Base-by-base conservation (phyloP, 1,139 yeast genomes). In the Pichia terricola region DNA sequence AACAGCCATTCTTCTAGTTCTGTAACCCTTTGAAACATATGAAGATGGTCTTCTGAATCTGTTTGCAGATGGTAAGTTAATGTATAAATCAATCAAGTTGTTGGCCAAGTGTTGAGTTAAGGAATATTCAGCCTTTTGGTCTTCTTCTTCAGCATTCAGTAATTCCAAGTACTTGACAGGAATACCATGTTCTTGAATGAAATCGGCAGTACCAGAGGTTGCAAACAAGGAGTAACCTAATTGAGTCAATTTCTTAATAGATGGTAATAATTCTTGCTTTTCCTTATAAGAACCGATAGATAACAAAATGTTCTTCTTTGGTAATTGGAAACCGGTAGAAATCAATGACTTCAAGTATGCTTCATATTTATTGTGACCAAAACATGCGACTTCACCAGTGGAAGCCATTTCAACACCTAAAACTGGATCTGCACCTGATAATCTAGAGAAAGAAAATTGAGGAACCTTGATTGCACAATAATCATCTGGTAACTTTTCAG, bases 351-450 rank as follows among this genome's bases (percentile, higher is more conserved):
- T 91, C 68, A 94, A 70, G 70, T 94, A 94, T 32, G 98, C 98
- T 69, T 94, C 98, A 61, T 88, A 88, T 68, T 91, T 89, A 74
- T 91, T 82, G 62, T 75, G 87, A 60, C 98, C 99, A 63, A 94
- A 89, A 53, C 94, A 79, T 43, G 99, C 99, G 60, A 91, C 98
- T 69, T 91, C 98, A 76, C 98, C 98, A 51, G 98, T 91, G 28
- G 97, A 89, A 35, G 98, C 97, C 98, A 91, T 91, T 69, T 91
- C 98, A 55, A 91, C 98, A 68, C 98, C 98, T 56, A 91, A 74
- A 50, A 91, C 88, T 44, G 98, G 98, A 66, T 91, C 98, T 49
- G 98, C 98, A 58, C 98, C 98, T 42, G 97, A 88, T 59, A 91
- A 77, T 67, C 98, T 81, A 38, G 97, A 85, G 80, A 91, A 91